Conservation (phyloP, 2,329 filamentous ascomycete species). For the Colletotrichum salicis region DNA sequence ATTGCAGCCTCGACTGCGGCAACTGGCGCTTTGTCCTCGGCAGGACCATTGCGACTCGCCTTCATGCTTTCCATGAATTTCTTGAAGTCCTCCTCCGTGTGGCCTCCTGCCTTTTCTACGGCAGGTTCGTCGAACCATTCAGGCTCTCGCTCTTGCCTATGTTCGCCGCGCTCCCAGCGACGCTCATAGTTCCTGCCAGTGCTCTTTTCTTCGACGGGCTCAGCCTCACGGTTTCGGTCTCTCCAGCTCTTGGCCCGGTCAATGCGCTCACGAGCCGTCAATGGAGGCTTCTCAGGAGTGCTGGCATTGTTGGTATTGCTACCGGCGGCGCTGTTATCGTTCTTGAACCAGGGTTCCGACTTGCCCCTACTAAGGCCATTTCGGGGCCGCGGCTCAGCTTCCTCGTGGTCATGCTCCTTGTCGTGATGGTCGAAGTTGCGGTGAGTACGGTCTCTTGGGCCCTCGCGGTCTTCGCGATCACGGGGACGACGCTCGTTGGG, state of each 20-base stretch:
- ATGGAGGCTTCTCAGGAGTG: constrained; percentile 41
- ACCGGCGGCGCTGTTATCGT: constrained; percentile 55
- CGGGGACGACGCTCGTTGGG: constrained; percentile 56
- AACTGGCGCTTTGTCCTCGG: constrained; percentile 49
- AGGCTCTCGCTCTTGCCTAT: constrained; percentile 79
- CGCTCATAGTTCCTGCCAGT: constrained; percentile 58
- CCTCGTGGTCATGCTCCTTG: constrained; percentile 59
- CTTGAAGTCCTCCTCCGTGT: constrained; percentile 91
- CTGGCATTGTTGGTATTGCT: constrained; percentile 38
- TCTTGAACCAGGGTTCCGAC: constrained; percentile 81
- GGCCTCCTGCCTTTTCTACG: constrained; percentile 75
- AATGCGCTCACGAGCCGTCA: constrained; percentile 63
- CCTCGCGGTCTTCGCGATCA: constrained; percentile 68
- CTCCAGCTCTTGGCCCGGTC: constrained; percentile 71
- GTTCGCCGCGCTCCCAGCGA: constrained; percentile 67
- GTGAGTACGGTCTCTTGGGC: constrained; percentile 57
- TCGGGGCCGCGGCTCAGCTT: constrained; percentile 65
- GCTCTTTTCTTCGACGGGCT: constrained; percentile 64
- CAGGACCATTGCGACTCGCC: constrained; percentile 62
- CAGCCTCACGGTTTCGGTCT: constrained; percentile 58
- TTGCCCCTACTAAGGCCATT: constrained; percentile 74
- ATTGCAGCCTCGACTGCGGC: constrained; percentile 47
- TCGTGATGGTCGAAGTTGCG: constrained; percentile 65
- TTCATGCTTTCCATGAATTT: constrained; percentile 95
- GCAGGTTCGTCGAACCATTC: constrained; percentile 87